Evolutionary conservation across 768 basidiomycete species (phyloP).

Genomic region (Lyophyllum decastes): DNA sequence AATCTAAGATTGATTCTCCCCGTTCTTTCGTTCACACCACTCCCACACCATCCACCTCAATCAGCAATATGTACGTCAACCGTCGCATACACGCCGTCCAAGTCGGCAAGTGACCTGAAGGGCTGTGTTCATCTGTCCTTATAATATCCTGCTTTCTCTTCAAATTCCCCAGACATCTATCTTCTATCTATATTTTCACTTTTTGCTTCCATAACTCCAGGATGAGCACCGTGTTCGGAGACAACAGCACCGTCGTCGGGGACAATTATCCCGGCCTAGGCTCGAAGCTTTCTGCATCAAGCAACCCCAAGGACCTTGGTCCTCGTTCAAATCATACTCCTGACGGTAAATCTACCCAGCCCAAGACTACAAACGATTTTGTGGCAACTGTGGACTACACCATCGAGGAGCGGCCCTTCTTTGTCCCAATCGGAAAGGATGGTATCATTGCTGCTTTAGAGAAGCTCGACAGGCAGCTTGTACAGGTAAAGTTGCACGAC

Average conservation of each 20-base stretch:
- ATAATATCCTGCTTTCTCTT: background rate
- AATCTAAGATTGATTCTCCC: background rate
- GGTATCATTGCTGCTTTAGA: constrained; percentile 71
- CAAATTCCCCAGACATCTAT: background rate
- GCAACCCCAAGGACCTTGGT: constrained; percentile 17
- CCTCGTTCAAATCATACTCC: constrained; percentile 10
- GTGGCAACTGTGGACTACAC: constrained; percentile 48
- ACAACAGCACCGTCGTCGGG: constrained; percentile 39
- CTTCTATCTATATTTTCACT: background rate
- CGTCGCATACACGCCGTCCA: background rate
- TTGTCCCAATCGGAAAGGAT: constrained; percentile 65
- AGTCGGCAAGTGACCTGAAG: background rate
- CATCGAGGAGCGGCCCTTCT: constrained; percentile 65
- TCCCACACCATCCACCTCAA: background rate
- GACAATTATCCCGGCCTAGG: constrained; percentile 47
- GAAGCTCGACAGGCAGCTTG: constrained; percentile 66
- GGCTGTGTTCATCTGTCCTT: background rate
- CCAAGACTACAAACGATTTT: constrained; percentile 36
- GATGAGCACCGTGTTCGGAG: constrained; percentile 41
- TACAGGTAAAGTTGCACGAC: constrained; percentile 35
- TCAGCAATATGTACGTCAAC: background rate
- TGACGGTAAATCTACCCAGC: constrained; percentile 10
- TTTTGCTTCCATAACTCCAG: constrained; percentile 3
- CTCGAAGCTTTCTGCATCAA: constrained; percentile 15
- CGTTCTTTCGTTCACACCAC: background rate